Conservation (phyloP, 768 basidiomycete species). For the Pisolithus tinctorius region DNA sequence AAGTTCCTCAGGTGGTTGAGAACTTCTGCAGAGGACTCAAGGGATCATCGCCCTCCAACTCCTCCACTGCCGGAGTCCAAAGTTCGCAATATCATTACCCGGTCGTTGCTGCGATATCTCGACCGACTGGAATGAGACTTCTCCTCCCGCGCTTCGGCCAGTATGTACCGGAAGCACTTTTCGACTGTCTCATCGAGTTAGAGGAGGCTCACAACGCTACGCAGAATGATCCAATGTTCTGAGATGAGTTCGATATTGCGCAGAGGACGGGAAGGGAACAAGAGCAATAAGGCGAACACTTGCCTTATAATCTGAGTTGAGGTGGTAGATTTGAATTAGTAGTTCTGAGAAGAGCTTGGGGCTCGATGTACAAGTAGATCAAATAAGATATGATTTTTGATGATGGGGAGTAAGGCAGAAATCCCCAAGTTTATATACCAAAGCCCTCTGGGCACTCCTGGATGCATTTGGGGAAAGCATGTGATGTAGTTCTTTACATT, state of each 20-base stretch:
- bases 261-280: no score
- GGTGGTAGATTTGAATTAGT: no score
- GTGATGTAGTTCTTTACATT: no score
- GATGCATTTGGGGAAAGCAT: no score
- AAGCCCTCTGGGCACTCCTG: no score
- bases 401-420: no score
- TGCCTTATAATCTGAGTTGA: no score
- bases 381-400: no score
- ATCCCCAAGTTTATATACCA: no score
- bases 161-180: constrained; percentile 94
- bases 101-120: constrained; percentile 4
- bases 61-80: neutral
- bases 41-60: constrained; percentile 12
- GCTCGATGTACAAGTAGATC: no score
- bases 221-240: constrained; percentile 81
- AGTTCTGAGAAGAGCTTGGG: no score
- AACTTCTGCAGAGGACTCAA: constrained; percentile 73
- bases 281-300: no score
- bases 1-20: constrained; percentile 52
- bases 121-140: constrained; percentile 30
- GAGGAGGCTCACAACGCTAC: constrained; percentile 88
- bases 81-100: neutral
- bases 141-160: constrained; percentile 91
- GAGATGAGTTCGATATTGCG: constrained; percentile 93
- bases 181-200: constrained; percentile 88